Conservation (phyloP, 768 basidiomycete species). For the Mycena rebaudengoi region DNA sequence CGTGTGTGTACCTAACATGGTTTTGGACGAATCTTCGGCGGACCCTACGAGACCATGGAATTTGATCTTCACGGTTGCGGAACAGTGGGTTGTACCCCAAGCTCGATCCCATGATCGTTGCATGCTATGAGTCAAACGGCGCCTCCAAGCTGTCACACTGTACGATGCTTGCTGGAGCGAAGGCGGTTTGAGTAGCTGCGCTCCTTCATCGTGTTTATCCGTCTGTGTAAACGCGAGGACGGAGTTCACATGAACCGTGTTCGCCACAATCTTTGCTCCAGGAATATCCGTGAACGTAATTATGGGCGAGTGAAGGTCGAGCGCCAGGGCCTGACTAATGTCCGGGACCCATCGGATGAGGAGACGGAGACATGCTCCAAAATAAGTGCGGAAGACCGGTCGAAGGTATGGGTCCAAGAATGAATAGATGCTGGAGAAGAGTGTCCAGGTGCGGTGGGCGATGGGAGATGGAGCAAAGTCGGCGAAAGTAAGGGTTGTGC, state of each 20-base stretch:
- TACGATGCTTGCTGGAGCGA: conserved; percentile 40
- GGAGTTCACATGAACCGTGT: conserved; percentile 60
- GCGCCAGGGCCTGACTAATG: conserved; percentile 71
- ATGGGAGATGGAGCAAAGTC: conserved; percentile 57
- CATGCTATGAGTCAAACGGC: conserved; percentile 65
- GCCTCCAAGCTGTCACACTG: conserved; percentile 72
- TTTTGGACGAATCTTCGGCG: conserved; percentile 33
- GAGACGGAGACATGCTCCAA: conserved; percentile 63
- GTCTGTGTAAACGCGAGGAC: conserved; percentile 63
- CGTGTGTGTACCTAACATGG: conserved; percentile 39
- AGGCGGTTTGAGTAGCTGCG: conserved; percentile 29
- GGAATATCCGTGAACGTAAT: conserved; percentile 61
- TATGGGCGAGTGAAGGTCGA: conserved; percentile 67
- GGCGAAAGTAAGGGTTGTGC: conserved; percentile 52
- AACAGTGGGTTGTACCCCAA: conserved; percentile 69
- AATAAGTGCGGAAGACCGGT: conserved; percentile 64
- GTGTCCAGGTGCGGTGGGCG: conserved; percentile 48
- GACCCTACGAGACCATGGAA: conserved; percentile 57
- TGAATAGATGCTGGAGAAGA: conserved; percentile 50
- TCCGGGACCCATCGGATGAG: conserved; percentile 73
- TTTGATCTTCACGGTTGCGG: conserved; percentile 58
- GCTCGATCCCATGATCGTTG: conserved; percentile 74
- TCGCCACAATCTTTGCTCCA: conserved; percentile 59
- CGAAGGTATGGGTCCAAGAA: conserved; percentile 67
- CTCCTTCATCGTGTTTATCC: conserved; percentile 44